A percentile compares a stretch with the other conserved stretches of the same genome.
phyloP scores from a whole-genome alignment of 106 monocot species.

The Dendrobium officinale region DNA sequence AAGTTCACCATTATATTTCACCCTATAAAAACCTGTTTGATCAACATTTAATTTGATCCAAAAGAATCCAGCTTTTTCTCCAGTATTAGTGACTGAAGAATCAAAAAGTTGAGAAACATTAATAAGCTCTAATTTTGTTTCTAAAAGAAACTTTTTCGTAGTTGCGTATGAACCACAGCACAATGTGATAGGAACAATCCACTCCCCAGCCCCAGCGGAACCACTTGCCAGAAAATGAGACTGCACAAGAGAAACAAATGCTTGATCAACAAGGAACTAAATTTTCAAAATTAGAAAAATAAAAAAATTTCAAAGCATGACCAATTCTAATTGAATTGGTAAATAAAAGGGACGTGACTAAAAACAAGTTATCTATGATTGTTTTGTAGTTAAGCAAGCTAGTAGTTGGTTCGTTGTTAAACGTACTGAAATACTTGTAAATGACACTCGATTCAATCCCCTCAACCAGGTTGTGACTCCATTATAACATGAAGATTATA shows the following conservation, averaged over 20 bases:
- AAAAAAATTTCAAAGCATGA: background rate
- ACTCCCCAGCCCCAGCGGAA: slow-evolving; percentile 59
- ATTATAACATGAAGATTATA: background rate
- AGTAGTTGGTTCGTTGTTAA: background rate
- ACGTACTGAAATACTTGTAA: background rate
- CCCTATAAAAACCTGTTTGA: slow-evolving; percentile 94
- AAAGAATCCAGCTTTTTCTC: slow-evolving; percentile 17
- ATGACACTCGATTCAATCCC: background rate
- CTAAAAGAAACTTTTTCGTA: slow-evolving; percentile 57
- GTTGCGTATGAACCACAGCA: slow-evolving; percentile 57
- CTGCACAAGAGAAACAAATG: slow-evolving; percentile 31
- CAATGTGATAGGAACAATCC: slow-evolving; percentile 88
- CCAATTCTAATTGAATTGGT: background rate
- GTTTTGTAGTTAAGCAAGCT: background rate
- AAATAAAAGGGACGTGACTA: background rate
- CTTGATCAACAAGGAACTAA: background rate
- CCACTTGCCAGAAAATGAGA: slow-evolving; percentile 85
- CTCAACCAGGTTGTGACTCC: background rate
- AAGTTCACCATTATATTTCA: slow-evolving; percentile 80
- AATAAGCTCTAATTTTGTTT: slow-evolving; percentile 49
- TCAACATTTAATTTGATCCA: slow-evolving; percentile 93
- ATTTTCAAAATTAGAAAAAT: background rate
- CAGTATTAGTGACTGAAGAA: slow-evolving; percentile 12
- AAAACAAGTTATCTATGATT: background rate
- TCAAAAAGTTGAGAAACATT: slow-evolving; percentile 33